Base-by-base conservation (phyloP, 2,329 filamentous ascomycete genomes). In the Cercospora zeae-maydis region DNA sequence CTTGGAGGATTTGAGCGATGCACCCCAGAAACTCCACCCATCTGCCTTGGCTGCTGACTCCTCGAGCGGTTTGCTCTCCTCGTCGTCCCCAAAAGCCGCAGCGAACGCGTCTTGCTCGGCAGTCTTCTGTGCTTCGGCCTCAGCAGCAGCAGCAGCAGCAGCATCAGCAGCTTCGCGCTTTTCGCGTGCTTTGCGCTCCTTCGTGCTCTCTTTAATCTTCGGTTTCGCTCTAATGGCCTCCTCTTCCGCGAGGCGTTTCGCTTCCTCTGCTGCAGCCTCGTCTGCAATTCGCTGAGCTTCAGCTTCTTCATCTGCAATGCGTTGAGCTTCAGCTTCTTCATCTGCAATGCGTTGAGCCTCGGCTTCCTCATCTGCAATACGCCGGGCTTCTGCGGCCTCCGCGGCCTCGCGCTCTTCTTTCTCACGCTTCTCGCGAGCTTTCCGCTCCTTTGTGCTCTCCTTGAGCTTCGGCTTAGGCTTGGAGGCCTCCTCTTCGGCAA, bases 21-120 rank as follows among this genome's bases (percentile, higher is more conserved):
- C 74, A 60, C 79, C 79, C 77, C 78, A 81, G 59, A 78, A 77
- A 55, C 75, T 71, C 74, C 75, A 78, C 49, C 77, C 78, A 53
- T 74, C 71, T 30, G 73, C 68, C 64, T 74, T 71, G 30, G 57
- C 59, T 42, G 70, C 68, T 19, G 68, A 59, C 16, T 63, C 64
- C n/a, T 69, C 67, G 9, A 67, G 71, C 16, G 67, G 66, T 62
- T 73, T 75, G 67, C 67, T 72, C 56, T 69, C 69, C 8, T 55
- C 62, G 60, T 76, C 75, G 14, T 76, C 75, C 27, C 67, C 73
- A 14, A 76, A 67, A 4, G 72, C 74, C 34, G 73, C 74, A 30
- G 73, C 75, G 55, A 75, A 75, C 11, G 72, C 72, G 19, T 72
- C 74, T 53, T 77, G 74, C 27, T 75, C 73, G 11, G 72, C 73